phyloP scores from a whole-genome alignment of 768 basidiomycete species.

The Punctularia strigosozonata region DNA sequence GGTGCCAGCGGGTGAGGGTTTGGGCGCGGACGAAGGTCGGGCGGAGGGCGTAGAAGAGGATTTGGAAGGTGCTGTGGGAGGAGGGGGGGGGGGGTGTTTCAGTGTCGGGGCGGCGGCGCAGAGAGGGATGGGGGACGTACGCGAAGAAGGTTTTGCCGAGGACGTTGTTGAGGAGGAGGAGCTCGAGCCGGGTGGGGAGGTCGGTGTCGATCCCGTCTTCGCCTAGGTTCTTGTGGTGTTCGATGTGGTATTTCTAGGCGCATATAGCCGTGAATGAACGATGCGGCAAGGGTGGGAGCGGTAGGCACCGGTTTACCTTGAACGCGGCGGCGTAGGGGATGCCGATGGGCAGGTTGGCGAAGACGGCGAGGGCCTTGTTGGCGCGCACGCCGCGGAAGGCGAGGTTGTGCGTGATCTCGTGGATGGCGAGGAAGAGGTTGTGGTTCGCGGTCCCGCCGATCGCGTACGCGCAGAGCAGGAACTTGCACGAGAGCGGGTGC shows the following conservation, averaged over 20 bases:
- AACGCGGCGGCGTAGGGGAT: conserved; percentile 93
- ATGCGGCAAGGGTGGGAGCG: not conserved
- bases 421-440: conserved; percentile 95
- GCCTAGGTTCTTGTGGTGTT: conserved; percentile 92
- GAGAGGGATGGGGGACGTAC: conserved; percentile 32
- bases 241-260: conserved; percentile 76
- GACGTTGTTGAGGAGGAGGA: conserved; percentile 84
- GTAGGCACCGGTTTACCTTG: conserved; percentile 43
- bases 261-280: conserved; percentile 1
- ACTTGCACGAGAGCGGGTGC: conserved; percentile 55
- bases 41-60: conserved; percentile 94
- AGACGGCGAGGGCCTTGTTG: conserved; percentile 82
- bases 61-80: conserved; percentile 77
- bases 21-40: conserved; percentile 88
- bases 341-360: conserved; percentile 89
- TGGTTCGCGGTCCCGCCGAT: conserved; percentile 96
- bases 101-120: not conserved
- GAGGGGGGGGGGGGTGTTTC: not conserved
- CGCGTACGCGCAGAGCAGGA: conserved; percentile 68
- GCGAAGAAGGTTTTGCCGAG: conserved; percentile 97
- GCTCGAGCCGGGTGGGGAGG: conserved; percentile 78
- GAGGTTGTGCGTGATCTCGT: conserved; percentile 97
- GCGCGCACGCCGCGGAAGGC: conserved; percentile 74
- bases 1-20: conserved; percentile 72
- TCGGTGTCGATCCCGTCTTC: conserved; percentile 97